A percentile compares a stretch with the other conserved stretches of the same genome.
Evolutionary conservation across 23 red algal genomes (phyloP).

Genomic region (Pyropia yezoensis): DNA sequence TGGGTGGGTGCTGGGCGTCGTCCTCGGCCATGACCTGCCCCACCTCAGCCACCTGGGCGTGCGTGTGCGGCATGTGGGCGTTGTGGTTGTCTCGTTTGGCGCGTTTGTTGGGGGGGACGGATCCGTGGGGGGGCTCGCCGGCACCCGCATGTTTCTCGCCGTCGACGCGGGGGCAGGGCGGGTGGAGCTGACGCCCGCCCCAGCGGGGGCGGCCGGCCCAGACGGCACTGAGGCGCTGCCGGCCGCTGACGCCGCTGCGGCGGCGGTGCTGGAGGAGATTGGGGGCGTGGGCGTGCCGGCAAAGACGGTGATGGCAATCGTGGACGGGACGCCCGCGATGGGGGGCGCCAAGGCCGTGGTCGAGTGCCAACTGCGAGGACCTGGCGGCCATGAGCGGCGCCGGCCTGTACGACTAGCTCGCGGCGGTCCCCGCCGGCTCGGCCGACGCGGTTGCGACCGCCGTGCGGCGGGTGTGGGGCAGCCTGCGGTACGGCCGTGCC

Average conservation of each 20-base stretch:
- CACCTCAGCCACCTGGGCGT: constrained; percentile 71
- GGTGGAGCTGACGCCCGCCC: no score
- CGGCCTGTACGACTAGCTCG: constrained; percentile 68
- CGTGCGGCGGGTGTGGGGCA: constrained; percentile 36
- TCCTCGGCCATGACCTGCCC: constrained; percentile 44
- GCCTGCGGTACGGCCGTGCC: constrained; percentile 48
- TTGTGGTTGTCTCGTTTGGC: constrained; percentile 59
- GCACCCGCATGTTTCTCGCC: no score
- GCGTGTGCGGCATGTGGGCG: constrained; percentile 52
- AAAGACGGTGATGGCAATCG: neutral
- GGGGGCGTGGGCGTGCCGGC: neutral
- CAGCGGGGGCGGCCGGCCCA: no score
- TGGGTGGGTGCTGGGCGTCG: constrained; percentile 27
- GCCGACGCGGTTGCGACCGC: constrained; percentile 13
- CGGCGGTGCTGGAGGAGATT: neutral
- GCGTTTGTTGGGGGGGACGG: constrained; percentile 1
- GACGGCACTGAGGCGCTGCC: no score
- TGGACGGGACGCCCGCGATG: constrained; percentile 15
- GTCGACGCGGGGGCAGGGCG: no score
- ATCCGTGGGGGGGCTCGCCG: no score
- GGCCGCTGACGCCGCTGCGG: no score
- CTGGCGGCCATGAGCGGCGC: constrained; percentile 71
- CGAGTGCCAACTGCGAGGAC: constrained; percentile 73
- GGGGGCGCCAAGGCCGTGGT: constrained; percentile 36
- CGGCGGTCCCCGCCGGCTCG: constrained; percentile 19